Percentiles rank a stretch among this genome's conserved stretches.
phyloP scores from a whole-genome alignment of 78 protist genomes.

The Monocercomonoides exilis region DNA sequence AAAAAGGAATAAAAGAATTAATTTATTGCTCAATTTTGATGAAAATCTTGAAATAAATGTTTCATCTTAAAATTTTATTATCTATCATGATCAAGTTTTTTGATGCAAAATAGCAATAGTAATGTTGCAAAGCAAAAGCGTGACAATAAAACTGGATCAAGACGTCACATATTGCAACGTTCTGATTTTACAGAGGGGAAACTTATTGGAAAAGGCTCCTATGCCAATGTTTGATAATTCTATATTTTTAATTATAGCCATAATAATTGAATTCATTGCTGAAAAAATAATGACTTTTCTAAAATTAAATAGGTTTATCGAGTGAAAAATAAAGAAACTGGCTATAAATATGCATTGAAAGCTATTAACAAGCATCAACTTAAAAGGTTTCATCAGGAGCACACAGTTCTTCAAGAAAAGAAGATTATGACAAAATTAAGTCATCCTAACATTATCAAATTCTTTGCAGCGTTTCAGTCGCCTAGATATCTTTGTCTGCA shows the following conservation, averaged over 20 bases:
- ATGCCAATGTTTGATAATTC: background rate
- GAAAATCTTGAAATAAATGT: too few relatives aligned
- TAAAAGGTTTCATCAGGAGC: background rate
- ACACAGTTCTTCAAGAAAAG: background rate
- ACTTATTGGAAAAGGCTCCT: background rate
- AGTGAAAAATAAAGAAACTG: background rate
- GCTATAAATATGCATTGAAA: conserved; percentile 5
- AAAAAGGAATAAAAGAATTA: too few relatives aligned
- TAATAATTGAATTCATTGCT: too few relatives aligned
- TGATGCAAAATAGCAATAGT: too few relatives aligned
- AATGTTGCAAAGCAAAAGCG: too few relatives aligned
- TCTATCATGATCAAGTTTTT: too few relatives aligned
- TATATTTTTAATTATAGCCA: too few relatives aligned
- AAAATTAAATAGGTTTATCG: background rate
- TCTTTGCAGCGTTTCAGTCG: conserved; percentile 5
- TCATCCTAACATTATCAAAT: conserved; percentile 21
- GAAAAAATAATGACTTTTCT: too few relatives aligned
- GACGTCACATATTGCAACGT: too few relatives aligned
- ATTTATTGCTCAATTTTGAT: too few relatives aligned
- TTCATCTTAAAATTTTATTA: too few relatives aligned
- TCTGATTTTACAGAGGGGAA: background rate
- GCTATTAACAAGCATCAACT: background rate
- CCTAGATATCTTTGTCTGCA: background rate
- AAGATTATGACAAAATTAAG: conserved; percentile 6
- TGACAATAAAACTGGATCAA: too few relatives aligned